Evolutionary conservation across 179 eudicot genomes (phyloP).

Genomic region (Drosera spatulata): DNA sequence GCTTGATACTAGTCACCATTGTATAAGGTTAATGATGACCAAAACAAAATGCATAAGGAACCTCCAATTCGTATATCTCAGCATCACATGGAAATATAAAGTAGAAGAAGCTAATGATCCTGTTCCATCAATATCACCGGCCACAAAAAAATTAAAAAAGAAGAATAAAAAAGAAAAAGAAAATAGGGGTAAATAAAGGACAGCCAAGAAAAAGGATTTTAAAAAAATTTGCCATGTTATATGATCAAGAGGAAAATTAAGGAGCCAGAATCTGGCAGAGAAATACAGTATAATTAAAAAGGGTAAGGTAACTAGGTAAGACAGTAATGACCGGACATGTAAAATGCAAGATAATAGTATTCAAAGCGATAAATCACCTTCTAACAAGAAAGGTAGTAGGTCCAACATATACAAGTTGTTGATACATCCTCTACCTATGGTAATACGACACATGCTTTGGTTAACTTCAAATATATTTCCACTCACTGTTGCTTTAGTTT

Average conservation of each 20-base stretch:
- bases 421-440: too few species aligned
- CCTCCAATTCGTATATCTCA: too few species aligned
- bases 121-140: too few species aligned
- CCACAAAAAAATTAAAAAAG: neutral
- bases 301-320: neutral
- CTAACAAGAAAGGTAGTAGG: neutral
- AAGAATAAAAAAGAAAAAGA: too few species aligned
- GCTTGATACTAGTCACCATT: neutral
- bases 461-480: too few species aligned
- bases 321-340: neutral
- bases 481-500: too few species aligned
- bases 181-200: too few species aligned
- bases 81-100: too few species aligned
- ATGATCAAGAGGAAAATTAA: neutral
- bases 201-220: neutral
- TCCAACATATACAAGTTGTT: neutral
- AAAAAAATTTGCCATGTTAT: neutral
- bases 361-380: neutral
- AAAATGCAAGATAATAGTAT: neutral
- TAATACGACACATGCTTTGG: too few species aligned
- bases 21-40: too few species aligned
- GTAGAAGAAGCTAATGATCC: too few species aligned
- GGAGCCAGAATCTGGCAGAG: neutral
- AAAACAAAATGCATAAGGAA: too few species aligned
- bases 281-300: neutral